Evolutionary conservation across 768 basidiomycete genomes (phyloP), one percentile per base, ranked within the genome.

Genomic region (Tylopilus sp.): DNA sequence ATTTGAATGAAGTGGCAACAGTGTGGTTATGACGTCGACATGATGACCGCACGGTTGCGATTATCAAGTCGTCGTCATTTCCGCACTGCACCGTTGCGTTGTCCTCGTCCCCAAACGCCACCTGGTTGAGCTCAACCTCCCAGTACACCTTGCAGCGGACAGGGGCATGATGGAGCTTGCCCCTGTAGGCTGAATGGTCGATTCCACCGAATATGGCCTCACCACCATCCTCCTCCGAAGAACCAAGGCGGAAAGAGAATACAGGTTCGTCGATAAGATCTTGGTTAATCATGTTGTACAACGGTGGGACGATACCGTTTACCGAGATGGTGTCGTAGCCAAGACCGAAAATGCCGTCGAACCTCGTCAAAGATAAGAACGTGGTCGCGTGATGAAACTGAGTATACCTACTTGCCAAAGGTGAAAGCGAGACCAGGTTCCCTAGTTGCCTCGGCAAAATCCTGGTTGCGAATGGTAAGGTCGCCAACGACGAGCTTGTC

Each of bases 351-450:
- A 98, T 95, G 50, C 94, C 96, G 67, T 98, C 95, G 61, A 96
- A 96, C 74, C 92, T 95, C 28, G 59, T 28, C 21, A 14, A 40
- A 21, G 21, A 36, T 57, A 2, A 57, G 17, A 43, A 21, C 14
- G 9, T 50, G 6, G 21, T 21, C 25, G 10, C 3, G 7, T 19
- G 29, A 31, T 14, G 30, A 36, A 9, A 46, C 19, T 36, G 14
- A 38, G 44, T 22, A 21, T 13, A 76, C 89, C 64, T 61, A 92
- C 89, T 89, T 93, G 66, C 92, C 93, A 59, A 96, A 98, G 25
- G 97, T 96, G 68, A 99, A 99, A 6, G 95, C 87, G 45, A 99
- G 85, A 41, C 97, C 97, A 21, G 97, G 97, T 68, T 98, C 96
- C 71, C 92, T 91, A 53, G 85, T 87, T 2, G 95, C 92, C 74